phyloP scores from a whole-genome alignment of 805 yeast species.

The Cyberlindnera japonica region DNA sequence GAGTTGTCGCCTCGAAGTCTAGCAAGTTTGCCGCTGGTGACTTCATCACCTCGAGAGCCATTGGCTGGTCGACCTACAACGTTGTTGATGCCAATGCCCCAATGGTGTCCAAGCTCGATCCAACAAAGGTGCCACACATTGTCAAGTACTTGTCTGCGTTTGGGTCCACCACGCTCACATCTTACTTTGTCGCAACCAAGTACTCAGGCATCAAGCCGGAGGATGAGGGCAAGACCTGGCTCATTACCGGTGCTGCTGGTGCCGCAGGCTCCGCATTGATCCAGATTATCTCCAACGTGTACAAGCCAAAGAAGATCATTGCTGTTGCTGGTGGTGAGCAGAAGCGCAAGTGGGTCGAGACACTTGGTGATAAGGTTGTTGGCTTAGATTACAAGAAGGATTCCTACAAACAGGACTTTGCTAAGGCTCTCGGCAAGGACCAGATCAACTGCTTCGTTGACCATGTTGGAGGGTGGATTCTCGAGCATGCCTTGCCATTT shows the following conservation, averaged over 20 bases:
- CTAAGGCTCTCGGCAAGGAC: slow-evolving; percentile 42
- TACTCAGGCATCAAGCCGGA: slow-evolving; percentile 45
- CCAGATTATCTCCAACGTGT: slow-evolving; percentile 51
- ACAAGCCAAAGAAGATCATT: slow-evolving; percentile 52
- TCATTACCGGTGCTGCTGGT: slow-evolving; percentile 67
- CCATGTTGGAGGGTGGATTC: slow-evolving; percentile 60
- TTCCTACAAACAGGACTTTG: slow-evolving; percentile 34
- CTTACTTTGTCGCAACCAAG: slow-evolving; percentile 50
- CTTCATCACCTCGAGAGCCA: slow-evolving; percentile 35
- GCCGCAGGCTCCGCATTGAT: slow-evolving; percentile 61
- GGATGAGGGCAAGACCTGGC: slow-evolving; percentile 40
- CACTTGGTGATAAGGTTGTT: slow-evolving; percentile 50
- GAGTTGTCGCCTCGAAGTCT: slow-evolving; percentile 46
- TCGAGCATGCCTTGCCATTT: slow-evolving; percentile 39
- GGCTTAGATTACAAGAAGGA: slow-evolving; percentile 51
- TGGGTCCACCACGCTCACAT: slow-evolving; percentile 60
- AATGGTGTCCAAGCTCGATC: slow-evolving; percentile 13
- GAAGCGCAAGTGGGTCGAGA: slow-evolving; percentile 50
- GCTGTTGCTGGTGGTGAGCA: slow-evolving; percentile 61
- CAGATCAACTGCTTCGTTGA: slow-evolving; percentile 54
- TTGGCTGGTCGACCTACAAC: slow-evolving; percentile 48
- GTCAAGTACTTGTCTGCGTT: slow-evolving; percentile 44
- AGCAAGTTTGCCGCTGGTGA: slow-evolving; percentile 42
- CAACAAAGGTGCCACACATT: slow-evolving; percentile 28
- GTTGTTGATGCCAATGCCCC: slow-evolving; percentile 28